A percentile compares a stretch with the other conserved stretches of the same genome.
Evolutionary conservation across 108 stramenopile species (phyloP).

Genomic region (Nannochloropsis gaditana): DNA sequence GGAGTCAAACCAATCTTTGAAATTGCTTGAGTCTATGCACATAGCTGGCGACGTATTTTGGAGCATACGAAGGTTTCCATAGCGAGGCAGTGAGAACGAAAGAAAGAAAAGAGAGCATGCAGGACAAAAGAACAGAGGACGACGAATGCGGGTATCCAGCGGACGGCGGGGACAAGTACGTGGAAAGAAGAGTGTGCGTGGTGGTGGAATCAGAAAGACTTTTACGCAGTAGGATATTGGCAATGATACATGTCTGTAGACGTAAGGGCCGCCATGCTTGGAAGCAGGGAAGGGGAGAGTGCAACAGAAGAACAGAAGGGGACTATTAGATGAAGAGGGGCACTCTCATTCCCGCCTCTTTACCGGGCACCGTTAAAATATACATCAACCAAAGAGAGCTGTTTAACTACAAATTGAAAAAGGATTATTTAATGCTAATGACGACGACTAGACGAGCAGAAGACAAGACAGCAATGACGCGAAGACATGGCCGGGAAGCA

Average conservation of each 20-base stretch:
- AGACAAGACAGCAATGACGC: not conserved
- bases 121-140: too few relatives aligned
- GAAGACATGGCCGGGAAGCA: not conserved
- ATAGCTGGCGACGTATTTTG: too few relatives aligned
- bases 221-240: not conserved
- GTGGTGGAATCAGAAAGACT: not conserved
- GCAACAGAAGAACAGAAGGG: not conserved
- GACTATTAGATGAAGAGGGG: not conserved
- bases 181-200: not conserved
- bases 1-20: too few relatives aligned
- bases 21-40: too few relatives aligned
- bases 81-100: too few relatives aligned
- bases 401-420: not conserved
- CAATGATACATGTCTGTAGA: not conserved
- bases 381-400: not conserved
- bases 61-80: too few relatives aligned
- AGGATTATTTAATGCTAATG: not conserved
- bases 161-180: too few relatives aligned
- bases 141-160: too few relatives aligned
- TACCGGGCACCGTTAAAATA: not conserved
- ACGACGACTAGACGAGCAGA: not conserved
- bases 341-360: not conserved
- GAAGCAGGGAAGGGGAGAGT: not conserved
- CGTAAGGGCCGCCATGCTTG: too few relatives aligned
- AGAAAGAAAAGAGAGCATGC: too few relatives aligned